phyloP scores from a whole-genome alignment of 768 basidiomycete genomes.

The Amanita thiersii region DNA sequence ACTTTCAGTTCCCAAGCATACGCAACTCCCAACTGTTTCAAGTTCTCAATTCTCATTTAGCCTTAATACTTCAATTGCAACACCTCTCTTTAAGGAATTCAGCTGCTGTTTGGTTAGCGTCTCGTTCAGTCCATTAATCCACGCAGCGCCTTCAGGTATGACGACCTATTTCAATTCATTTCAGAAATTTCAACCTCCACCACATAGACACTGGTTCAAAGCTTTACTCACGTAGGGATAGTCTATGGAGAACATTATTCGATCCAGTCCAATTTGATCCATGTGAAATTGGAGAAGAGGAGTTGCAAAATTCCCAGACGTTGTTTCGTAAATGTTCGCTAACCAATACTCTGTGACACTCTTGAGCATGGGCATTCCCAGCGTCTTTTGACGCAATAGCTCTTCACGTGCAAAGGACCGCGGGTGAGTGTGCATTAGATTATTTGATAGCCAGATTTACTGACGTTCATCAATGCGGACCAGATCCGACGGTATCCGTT shows the following conservation, averaged over 20 bases:
- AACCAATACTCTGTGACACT: slow-evolving; percentile 22
- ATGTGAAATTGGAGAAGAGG: slow-evolving; percentile 21
- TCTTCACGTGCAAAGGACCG: slow-evolving; percentile 21
- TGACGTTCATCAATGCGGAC: slow-evolving; percentile 30
- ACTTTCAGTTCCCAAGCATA: too few relatives aligned
- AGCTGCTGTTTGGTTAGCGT: slow-evolving; percentile 12
- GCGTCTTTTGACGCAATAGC: slow-evolving; percentile 16
- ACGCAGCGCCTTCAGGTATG: slow-evolving; percentile 14
- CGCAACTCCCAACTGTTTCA: too few relatives aligned
- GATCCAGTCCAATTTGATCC: slow-evolving; percentile 22
- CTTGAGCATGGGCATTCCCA: slow-evolving; percentile 21
- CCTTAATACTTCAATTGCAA: slow-evolving; percentile 14
- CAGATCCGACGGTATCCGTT: slow-evolving; percentile 33
- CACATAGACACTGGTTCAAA: not conserved
- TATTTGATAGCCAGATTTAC: slow-evolving; percentile 7
- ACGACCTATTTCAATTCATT: slow-evolving; percentile 13
- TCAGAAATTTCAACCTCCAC: too few relatives aligned
- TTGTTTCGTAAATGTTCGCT: slow-evolving; percentile 23
- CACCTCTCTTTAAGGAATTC: slow-evolving; percentile 12
- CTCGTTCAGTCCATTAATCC: slow-evolving; percentile 11
- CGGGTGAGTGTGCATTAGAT: not conserved
- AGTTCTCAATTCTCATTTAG: slow-evolving; percentile 10
- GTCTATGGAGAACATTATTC: slow-evolving; percentile 23
- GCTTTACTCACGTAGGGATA: slow-evolving; percentile 14
- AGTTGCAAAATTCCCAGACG: slow-evolving; percentile 25